Evolutionary conservation across 805 yeast genomes (phyloP).

Genomic region (Starmerella asiatica): DNA sequence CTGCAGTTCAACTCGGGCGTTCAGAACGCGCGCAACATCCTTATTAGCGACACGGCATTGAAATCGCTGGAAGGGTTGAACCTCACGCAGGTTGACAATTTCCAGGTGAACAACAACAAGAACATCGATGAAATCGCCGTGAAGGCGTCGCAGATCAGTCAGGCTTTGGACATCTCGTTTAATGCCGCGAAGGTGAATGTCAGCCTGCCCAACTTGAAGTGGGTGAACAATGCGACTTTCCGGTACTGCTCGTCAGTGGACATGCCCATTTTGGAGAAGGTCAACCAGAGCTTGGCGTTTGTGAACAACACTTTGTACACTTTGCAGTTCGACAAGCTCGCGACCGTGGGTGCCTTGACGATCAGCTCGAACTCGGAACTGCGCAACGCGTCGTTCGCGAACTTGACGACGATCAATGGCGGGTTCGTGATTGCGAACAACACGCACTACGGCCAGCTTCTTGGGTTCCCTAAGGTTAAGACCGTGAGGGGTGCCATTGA

Average conservation of each 20-base stretch:
- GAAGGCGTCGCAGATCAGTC: slow-evolving; percentile 59
- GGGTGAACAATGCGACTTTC: slow-evolving; percentile 84
- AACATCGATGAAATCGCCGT: slow-evolving; percentile 52
- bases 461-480: slow-evolving; percentile 60
- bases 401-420: slow-evolving; percentile 71
- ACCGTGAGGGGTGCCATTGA: slow-evolving; percentile 80
- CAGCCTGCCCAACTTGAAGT: slow-evolving; percentile 38
- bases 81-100: slow-evolving; percentile 26
- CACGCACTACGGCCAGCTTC: slow-evolving; percentile 49
- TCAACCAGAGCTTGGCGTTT: slow-evolving; percentile 76
- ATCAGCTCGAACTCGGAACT: slow-evolving; percentile 62
- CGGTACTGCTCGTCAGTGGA: slow-evolving; percentile 65
- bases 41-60: slow-evolving; percentile 33
- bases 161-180: slow-evolving; percentile 63
- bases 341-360: slow-evolving; percentile 57
- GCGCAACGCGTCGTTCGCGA: slow-evolving; percentile 51
- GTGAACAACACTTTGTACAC: slow-evolving; percentile 47
- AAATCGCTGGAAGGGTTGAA: slow-evolving; percentile 30
- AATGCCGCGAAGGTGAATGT: slow-evolving; percentile 68
- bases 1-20: slow-evolving; percentile 61
- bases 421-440: slow-evolving; percentile 86
- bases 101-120: slow-evolving; percentile 79
- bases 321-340: slow-evolving; percentile 34
- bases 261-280: slow-evolving; percentile 49
- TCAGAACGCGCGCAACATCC: slow-evolving; percentile 55